Conservation (phyloP, 2,329 filamentous ascomycete genomes). For the Colletotrichum chlorophyti region DNA sequence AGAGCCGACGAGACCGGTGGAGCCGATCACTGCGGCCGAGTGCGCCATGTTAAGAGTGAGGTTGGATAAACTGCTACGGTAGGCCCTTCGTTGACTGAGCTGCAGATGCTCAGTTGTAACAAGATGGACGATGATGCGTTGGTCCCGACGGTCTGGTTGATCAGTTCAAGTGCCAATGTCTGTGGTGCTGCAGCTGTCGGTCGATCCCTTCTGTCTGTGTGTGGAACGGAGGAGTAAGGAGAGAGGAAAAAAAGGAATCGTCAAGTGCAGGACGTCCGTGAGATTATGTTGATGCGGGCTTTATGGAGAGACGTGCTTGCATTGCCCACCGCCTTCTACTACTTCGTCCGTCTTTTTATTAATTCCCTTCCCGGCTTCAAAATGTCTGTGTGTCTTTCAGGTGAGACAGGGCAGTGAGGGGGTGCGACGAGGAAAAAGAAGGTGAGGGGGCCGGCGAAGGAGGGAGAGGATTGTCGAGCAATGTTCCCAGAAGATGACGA, state of each 20-base stretch:
- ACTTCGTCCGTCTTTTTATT: neutral
- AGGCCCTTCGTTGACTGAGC: no score
- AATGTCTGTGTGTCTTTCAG: slow-evolving; percentile 21
- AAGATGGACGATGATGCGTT: no score
- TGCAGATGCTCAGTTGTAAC: no score
- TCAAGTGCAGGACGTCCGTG: slow-evolving; percentile 16
- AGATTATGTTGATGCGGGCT: slow-evolving; percentile 21
- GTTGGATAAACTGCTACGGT: neutral
- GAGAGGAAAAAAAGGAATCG: neutral
- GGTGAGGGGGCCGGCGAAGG: neutral
- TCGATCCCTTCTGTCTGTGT: slow-evolving; percentile 6
- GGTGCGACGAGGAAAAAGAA: slow-evolving; percentile 4
- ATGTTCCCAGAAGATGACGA: slow-evolving; percentile 17
- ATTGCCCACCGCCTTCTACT: no score
- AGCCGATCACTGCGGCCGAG: slow-evolving; percentile 57
- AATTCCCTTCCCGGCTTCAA: neutral
- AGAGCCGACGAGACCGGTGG: slow-evolving; percentile 73
- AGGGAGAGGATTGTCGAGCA: neutral
- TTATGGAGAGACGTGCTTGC: no score
- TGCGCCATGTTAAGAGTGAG: slow-evolving; percentile 13
- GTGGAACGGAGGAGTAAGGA: neutral
- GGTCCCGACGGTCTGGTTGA: no score
- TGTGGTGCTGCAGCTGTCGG: slow-evolving; percentile 20
- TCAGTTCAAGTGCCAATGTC: no score
- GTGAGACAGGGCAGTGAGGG: slow-evolving; percentile 20